A percentile compares a stretch with the other conserved stretches of the same genome.
Evolutionary conservation across 208 protist species (phyloP).

Genomic region (Crithidia sp.): DNA sequence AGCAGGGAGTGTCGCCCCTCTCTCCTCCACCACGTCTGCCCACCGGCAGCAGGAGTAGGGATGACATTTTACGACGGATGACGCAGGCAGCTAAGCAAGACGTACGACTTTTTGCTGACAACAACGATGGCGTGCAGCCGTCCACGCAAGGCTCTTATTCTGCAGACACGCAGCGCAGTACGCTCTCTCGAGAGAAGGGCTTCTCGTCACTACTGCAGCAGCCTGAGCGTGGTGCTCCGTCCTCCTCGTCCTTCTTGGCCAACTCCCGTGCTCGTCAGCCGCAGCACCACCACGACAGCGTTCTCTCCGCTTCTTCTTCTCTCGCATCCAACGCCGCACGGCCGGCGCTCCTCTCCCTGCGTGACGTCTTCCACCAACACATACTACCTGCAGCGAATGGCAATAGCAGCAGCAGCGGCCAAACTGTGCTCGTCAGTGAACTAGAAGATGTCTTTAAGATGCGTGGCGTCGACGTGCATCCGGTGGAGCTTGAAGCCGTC

Average conservation of each 20-base stretch:
- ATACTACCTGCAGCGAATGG: not conserved
- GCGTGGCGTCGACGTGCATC: slow-evolving; percentile 37
- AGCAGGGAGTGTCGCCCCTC: too few species aligned
- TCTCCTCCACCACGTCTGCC: too few species aligned
- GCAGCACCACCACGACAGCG: not conserved
- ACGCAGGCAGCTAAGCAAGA: slow-evolving; percentile 1
- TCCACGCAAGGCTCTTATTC: not conserved
- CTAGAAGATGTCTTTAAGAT: slow-evolving; percentile 35
- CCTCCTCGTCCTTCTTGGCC: too few species aligned
- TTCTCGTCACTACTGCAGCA: too few species aligned
- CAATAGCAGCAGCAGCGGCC: not conserved
- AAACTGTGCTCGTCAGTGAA: slow-evolving; percentile 39
- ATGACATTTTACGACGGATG: slow-evolving; percentile 17
- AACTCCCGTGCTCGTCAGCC: too few species aligned
- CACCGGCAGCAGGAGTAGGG: not conserved
- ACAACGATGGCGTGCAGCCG: not conserved
- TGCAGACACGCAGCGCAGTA: too few species aligned
- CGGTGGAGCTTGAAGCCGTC: slow-evolving; percentile 64
- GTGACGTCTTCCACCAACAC: slow-evolving; percentile 27
- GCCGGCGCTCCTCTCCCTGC: slow-evolving; percentile 27
- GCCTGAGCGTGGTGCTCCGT: too few species aligned
- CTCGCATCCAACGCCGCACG: not conserved
- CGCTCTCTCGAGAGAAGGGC: too few species aligned
- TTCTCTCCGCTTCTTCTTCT: slow-evolving; percentile 2
- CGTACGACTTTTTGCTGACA: not conserved